phyloP scores from a whole-genome alignment of 306 rosid species.

The Oxytropis ochrocephala region DNA sequence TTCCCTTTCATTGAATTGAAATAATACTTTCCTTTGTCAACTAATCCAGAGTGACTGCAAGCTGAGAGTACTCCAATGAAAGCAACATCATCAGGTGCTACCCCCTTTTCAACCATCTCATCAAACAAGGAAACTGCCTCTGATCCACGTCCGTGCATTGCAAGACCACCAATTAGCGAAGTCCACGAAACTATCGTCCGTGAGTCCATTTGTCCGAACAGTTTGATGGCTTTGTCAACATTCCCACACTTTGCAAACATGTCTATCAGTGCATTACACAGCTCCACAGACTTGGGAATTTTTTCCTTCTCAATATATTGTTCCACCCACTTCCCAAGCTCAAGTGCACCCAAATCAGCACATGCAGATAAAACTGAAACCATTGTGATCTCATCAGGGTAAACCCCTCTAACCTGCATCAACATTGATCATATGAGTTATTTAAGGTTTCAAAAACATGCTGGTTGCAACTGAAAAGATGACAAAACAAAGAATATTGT shows the following conservation, averaged over 20 bases:
- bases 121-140: constrained; percentile 68
- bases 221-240: constrained; percentile 56
- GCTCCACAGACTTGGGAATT: constrained; percentile 52
- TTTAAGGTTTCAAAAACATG: not conserved
- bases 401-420: constrained; percentile 60
- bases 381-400: constrained; percentile 85
- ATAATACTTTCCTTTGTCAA: constrained; percentile 57
- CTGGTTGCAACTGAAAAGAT: not conserved
- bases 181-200: constrained; percentile 88
- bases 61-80: constrained; percentile 86
- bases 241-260: constrained; percentile 93
- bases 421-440: not conserved
- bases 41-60: constrained; percentile 79
- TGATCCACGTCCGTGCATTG: constrained; percentile 78
- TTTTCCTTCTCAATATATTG: constrained; percentile 52
- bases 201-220: constrained; percentile 49
- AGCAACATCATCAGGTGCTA: constrained; percentile 70
- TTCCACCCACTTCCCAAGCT: constrained; percentile 91
- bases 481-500: too few relatives aligned
- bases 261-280: constrained; percentile 78
- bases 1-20: constrained; percentile 48
- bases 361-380: constrained; percentile 75
- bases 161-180: constrained; percentile 75
- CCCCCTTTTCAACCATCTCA: constrained; percentile 55
- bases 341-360: constrained; percentile 77